Base-by-base conservation (phyloP, 2,329 filamentous ascomycete species). In the Penicillium sp. region DNA sequence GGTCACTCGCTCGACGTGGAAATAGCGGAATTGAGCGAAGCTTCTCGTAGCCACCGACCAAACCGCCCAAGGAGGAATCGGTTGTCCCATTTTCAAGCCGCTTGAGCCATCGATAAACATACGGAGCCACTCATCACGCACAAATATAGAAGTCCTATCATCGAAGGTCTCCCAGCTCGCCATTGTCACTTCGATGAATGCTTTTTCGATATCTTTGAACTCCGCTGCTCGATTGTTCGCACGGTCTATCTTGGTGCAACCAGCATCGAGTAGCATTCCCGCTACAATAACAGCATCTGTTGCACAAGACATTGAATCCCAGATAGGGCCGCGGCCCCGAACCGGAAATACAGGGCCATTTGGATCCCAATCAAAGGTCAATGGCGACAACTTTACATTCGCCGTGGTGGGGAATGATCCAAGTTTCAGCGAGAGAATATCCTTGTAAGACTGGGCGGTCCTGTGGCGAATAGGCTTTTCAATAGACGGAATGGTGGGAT, bases 221-320 rank as follows among this genome's bases (percentile, higher is more conserved):
- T 48, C 33, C 0, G 47, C 39, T 8, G 55, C 41, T 65, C 66
- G 66, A 3, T 53, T 52, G 8, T 48, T 21, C 19, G 54, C 44
- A 19, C 66, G 66, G 47, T 77, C 75, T 6, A 67, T 59, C 8
- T 61, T 62, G 1, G 74, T 75, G 11, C 68, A 72, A 11, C 75
- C 74, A 5, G 68, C 71, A 41, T 75, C 67, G 7, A 73, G 65
- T n/a, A 77, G 55, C 50, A 62, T 72, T 1, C 70, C 74, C 3
- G 67, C 61, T n/a, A 75, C 68, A 45, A 76, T 72, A 6, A 65
- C 57, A 45, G 66, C 68, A 48, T 76, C 73, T 15, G 74, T 57
- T 10, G 62, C 58, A 52, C 62, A 65, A 10, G 71, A 70, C n/a
- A 57, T 59, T 1, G 47, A 33, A 4, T 31, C 19, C 51, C 65